These are phyloP conservation scores for Theobroma grandiflorum DNA, from an alignment of 441 rosid species.

Conservation along the genomic window DNA sequence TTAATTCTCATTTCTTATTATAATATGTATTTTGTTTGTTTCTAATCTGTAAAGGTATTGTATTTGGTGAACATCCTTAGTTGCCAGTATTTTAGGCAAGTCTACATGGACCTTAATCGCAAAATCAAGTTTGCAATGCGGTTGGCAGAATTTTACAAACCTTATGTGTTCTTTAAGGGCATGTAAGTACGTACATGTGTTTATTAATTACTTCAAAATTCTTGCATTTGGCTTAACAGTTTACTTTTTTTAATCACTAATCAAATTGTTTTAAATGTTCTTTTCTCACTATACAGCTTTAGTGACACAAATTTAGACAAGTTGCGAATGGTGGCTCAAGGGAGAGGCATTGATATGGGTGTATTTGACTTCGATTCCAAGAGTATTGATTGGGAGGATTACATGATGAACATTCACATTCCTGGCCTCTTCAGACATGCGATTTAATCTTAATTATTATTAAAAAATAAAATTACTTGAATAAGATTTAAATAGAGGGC, in stretches of 20 bases:
- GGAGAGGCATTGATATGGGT: constrained; percentile 22
- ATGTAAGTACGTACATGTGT: no score
- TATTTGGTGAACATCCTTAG: not conserved
- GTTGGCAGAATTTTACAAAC: not conserved
- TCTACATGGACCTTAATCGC: not conserved
- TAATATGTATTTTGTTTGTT: no score
- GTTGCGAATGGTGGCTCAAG: not conserved
- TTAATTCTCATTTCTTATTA: no score
- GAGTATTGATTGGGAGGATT: constrained; percentile 52
- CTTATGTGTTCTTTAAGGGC: not conserved
- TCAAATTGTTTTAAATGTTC: no score
- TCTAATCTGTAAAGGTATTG: not conserved
- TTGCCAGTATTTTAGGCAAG: not conserved
- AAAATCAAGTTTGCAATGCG: not conserved
- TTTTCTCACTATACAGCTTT: not conserved
- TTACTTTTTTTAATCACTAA: no score
- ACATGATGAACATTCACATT: constrained; percentile 46
- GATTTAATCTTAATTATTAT: not conserved
- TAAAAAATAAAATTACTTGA: no score
- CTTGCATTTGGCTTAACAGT: no score
- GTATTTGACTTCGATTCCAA: constrained; percentile 47
- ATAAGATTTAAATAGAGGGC: no score
- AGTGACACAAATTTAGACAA: not conserved
- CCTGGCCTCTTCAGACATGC: constrained; percentile 45
- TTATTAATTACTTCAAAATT: no score